These are phyloP conservation scores for Pythium aphanidermatum DNA, from an alignment of 352 stramenopile species.

Conservation along the genomic window DNA sequence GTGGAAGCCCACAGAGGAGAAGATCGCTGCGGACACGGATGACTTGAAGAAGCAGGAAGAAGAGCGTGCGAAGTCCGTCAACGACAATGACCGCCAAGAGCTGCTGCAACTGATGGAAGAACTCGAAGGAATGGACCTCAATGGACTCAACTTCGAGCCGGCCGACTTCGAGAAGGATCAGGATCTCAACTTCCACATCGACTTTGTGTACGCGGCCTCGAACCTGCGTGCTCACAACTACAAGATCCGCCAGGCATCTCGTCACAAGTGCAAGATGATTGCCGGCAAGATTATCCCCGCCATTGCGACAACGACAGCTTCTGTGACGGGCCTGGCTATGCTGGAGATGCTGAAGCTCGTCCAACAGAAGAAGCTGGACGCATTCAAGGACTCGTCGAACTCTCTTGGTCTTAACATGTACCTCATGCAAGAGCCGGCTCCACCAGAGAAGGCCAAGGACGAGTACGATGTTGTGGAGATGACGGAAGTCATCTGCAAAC, in stretches of 20 bases:
- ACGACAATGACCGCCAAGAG: conserved; percentile 55
- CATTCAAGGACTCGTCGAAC: conserved; percentile 91
- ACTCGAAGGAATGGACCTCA: conserved; percentile 51
- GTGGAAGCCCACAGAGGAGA: conserved; percentile 74
- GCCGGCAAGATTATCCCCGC: conserved; percentile 99
- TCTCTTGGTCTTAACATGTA: conserved; percentile 91
- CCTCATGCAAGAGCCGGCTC: conserved; percentile 85
- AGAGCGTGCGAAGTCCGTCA: conserved; percentile 33
- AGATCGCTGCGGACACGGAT: conserved; percentile 65
- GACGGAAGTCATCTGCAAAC: conserved; percentile 84
- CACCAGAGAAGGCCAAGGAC: conserved; percentile 83
- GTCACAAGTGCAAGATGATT: conserved; percentile 97
- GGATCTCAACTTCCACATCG: conserved; percentile 93
- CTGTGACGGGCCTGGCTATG: conserved; percentile 97
- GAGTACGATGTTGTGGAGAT: conserved; percentile 90
- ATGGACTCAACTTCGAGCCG: conserved; percentile 56
- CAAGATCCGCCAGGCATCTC: conserved; percentile 73
- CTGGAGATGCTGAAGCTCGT: conserved; percentile 86
- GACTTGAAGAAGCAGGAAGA: conserved; percentile 43
- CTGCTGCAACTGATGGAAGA: conserved; percentile 68
- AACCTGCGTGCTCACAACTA: conserved; percentile 95
- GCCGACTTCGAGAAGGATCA: conserved; percentile 99
- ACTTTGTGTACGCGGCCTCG: conserved; percentile 96
- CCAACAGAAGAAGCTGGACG: conserved; percentile 82
- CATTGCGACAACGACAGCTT: conserved; percentile 99